Conservation (phyloP, 495 filamentous ascomycete species). For the Astrothelium macrocarpum region DNA sequence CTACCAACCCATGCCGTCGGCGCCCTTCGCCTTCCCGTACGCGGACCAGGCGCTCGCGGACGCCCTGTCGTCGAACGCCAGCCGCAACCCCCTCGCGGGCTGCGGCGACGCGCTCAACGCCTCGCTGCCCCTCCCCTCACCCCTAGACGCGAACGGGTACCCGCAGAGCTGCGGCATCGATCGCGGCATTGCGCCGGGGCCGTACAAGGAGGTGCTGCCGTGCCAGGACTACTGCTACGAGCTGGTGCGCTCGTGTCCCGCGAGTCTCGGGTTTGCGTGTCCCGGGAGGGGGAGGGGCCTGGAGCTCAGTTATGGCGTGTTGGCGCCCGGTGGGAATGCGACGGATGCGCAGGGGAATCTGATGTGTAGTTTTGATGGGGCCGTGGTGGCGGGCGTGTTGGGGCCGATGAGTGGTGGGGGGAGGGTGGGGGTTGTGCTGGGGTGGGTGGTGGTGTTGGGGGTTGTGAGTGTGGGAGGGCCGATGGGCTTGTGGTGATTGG, state of each 20-base stretch:
- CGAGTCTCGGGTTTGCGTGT: slow-evolving; percentile 68
- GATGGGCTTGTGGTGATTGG: neutral
- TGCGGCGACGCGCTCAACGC: slow-evolving; percentile 3
- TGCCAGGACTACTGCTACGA: slow-evolving; percentile 76
- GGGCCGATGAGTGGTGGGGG: neutral
- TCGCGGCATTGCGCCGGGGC: slow-evolving; percentile 59
- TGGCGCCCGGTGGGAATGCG: neutral
- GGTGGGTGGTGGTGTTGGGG: neutral
- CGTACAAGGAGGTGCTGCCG: slow-evolving; percentile 87
- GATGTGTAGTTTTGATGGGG: slow-evolving; percentile 4
- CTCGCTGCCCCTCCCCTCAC: neutral
- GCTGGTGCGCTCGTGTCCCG: slow-evolving; percentile 74
- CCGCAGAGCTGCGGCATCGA: slow-evolving; percentile 70
- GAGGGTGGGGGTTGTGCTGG: neutral
- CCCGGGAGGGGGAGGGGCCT: slow-evolving; percentile 49
- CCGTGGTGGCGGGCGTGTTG: neutral
- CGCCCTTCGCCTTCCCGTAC: slow-evolving; percentile 16
- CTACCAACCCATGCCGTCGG: slow-evolving; percentile 19
- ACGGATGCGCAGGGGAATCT: neutral
- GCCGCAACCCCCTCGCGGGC: slow-evolving; percentile 13
- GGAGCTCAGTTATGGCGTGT: slow-evolving; percentile 54
- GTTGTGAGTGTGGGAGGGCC: too few relatives aligned
- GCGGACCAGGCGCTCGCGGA: slow-evolving; percentile 15
- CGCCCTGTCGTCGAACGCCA: slow-evolving; percentile 16
- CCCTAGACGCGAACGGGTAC: slow-evolving; percentile 27